Evolutionary conservation across 257 asterid species (phyloP).

Genomic region (Leonotis leonurus): DNA sequence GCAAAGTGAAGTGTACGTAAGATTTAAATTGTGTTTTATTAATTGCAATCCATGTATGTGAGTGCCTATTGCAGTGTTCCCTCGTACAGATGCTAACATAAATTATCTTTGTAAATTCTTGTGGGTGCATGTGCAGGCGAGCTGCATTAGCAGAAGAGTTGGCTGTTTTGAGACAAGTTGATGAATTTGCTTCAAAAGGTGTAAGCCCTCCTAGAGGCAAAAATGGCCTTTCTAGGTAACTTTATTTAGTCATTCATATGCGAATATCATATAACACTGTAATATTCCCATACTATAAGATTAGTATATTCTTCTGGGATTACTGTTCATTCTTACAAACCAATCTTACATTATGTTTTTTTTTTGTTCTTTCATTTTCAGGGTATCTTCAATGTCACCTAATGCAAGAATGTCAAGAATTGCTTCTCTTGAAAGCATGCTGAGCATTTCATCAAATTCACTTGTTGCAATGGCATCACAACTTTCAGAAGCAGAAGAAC

Average conservation of each 20-base stretch:
- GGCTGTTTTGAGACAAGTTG: constrained; percentile 80
- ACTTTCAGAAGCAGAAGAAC: constrained; percentile 98
- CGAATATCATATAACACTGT: background rate
- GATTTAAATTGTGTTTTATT: constrained; percentile 7
- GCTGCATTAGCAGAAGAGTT: constrained; percentile 95
- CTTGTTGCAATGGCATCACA: constrained; percentile 98
- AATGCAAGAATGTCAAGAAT: constrained; percentile 90
- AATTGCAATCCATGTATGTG: background rate
- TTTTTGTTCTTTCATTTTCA: constrained; percentile 23
- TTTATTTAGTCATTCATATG: background rate
- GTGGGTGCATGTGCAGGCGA: constrained; percentile 53
- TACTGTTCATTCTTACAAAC: background rate
- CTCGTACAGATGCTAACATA: background rate
- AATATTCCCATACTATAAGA: too few relatives aligned
- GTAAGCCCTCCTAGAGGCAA: constrained; percentile 84
- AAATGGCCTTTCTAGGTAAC: constrained; percentile 78
- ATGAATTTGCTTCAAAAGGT: constrained; percentile 83
- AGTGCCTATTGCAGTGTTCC: background rate
- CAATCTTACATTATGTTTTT: constrained; percentile 3
- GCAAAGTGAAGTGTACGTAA: constrained; percentile 97
- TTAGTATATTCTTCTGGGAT: too few relatives aligned
- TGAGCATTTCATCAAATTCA: constrained; percentile 84
- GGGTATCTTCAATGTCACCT: constrained; percentile 92
- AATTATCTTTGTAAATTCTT: too few relatives aligned
- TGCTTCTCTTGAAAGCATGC: constrained; percentile 92